Conservation (phyloP, 2,329 filamentous ascomycete species). For the Aspergillus hiratsukae region DNA sequence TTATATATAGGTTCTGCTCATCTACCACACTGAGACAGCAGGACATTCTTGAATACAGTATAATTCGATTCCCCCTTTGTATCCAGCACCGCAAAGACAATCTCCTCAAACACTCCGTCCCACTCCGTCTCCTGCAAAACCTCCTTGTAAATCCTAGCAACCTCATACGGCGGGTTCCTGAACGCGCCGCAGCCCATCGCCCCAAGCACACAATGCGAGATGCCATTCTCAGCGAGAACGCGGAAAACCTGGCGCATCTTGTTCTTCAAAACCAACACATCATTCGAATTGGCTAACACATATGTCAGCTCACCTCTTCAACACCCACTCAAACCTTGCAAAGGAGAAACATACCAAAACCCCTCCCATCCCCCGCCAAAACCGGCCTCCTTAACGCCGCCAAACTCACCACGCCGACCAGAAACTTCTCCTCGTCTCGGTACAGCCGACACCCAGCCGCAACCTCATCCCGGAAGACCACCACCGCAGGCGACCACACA, state of each 20-base stretch:
- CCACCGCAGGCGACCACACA: slow-evolving; percentile 52
- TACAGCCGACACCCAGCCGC: slow-evolving; percentile 4
- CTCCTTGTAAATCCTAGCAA: slow-evolving; percentile 55
- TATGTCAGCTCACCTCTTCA: neutral
- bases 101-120: slow-evolving; percentile 53
- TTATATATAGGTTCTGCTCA: neutral
- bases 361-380: slow-evolving; percentile 7
- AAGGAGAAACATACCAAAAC: slow-evolving; percentile 11
- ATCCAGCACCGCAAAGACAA: slow-evolving; percentile 58
- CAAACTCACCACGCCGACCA: slow-evolving; percentile 52
- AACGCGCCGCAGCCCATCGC: slow-evolving; percentile 63
- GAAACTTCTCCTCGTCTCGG: slow-evolving; percentile 31
- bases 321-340: no score
- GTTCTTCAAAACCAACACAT: slow-evolving; percentile 48
- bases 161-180: slow-evolving; percentile 52
- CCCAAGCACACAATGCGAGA: slow-evolving; percentile 47
- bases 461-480: slow-evolving; percentile 48
- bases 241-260: slow-evolving; percentile 56
- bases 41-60: slow-evolving; percentile 9
- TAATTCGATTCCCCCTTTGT: slow-evolving; percentile 23
- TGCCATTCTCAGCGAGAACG: slow-evolving; percentile 46
- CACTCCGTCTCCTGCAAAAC: slow-evolving; percentile 56
- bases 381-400: slow-evolving; percentile 47
- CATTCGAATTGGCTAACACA: slow-evolving; percentile 18
- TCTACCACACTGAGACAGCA: neutral